These are phyloP conservation scores for Phalaenopsis hybrid DNA, from an alignment of 116 monocot genomes.

Conservation along the genomic window DNA sequence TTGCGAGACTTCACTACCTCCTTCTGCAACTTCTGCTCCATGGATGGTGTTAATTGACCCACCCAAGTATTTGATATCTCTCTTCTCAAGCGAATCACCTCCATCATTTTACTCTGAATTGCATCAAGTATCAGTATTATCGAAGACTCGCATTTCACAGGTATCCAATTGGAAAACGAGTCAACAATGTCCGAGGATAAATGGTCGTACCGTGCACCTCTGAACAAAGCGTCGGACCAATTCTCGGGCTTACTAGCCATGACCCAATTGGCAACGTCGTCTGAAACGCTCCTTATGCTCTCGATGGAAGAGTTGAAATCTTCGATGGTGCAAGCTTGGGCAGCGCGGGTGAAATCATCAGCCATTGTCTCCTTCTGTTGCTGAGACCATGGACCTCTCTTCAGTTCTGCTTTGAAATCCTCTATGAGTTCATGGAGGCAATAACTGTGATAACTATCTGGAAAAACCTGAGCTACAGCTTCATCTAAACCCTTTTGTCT, in stretches of 20 bases:
- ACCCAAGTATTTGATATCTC: slow-evolving; percentile 16
- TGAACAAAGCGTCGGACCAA: slow-evolving; percentile 28
- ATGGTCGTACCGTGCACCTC: slow-evolving; percentile 25
- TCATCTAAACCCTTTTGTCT: slow-evolving; percentile 32
- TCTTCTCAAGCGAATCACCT: slow-evolving; percentile 12
- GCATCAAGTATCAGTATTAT: slow-evolving; percentile 19
- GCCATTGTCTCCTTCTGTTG: slow-evolving; percentile 22
- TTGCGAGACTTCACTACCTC: slow-evolving; percentile 21
- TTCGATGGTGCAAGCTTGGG: slow-evolving; percentile 25
- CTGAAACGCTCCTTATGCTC: slow-evolving; percentile 18
- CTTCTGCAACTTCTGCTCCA: slow-evolving; percentile 29
- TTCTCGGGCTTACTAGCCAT: slow-evolving; percentile 28
- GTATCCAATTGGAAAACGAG: slow-evolving; percentile 29
- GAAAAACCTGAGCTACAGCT: slow-evolving; percentile 25
- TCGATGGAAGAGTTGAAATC: slow-evolving; percentile 26
- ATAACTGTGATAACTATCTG: slow-evolving; percentile 24
- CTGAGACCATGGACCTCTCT: slow-evolving; percentile 25
- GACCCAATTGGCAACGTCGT: slow-evolving; percentile 24
- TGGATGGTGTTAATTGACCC: slow-evolving; percentile 16
- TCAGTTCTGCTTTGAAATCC: slow-evolving; percentile 28
- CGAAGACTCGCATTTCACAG: slow-evolving; percentile 21
- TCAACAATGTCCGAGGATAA: slow-evolving; percentile 28
- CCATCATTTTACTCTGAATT: slow-evolving; percentile 20
- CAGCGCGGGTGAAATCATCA: slow-evolving; percentile 26
- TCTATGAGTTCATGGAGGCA: slow-evolving; percentile 26